Evolutionary conservation across 2,329 filamentous ascomycete species (phyloP), one percentile per base, ranked within the genome.

Genomic region (Alternaria burnsii): DNA sequence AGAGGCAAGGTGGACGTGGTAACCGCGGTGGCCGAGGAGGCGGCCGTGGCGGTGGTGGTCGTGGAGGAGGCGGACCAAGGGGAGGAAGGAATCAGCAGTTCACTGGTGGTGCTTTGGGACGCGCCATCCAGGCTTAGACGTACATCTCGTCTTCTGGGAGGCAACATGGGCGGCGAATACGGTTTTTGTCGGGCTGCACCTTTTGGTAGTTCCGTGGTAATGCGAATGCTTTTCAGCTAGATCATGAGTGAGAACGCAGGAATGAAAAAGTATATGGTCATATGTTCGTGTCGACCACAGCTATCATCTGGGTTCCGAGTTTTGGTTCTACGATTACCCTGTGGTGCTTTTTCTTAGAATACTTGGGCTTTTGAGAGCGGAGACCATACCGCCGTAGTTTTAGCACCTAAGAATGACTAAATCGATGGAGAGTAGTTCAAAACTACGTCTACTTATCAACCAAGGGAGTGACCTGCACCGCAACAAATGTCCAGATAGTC

Each of bases 1-100:
- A 97, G 85, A 86, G 94, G 79, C 93, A 97, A 83, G 91, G 92
- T 68, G 92, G 91, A 58, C 87, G 90, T 67, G 91, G 92, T 67
- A 92, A 91, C 58, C 87, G 90, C 65, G 88, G 90, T 48, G 91
- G 87, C 65, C 73, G 82, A 38, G 73, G 79, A 34, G 75, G 81
- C 43, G 82, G 85, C 28, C 86, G 90, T 50, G 81, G 87, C 55
- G 83, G 88, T 64, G 81, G 83, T 46, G 80, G 81, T 58, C 55
- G 87, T 42, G 87, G 89, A 43, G 89, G 89, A 55, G 89, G 89
- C 58, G 82, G 87, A 77, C 60, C 67, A 16, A 52, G 70, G 34
- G 70, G 70, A 22, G 89, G 88, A 68, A 87, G 89, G 63, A 91
- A 91, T 71, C 91, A 90, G 66, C 90, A 92, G 76, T 94, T 94